Evolutionary conservation across 345 rosid genomes (phyloP).

Genomic region (Hibiscus tridactylites): DNA sequence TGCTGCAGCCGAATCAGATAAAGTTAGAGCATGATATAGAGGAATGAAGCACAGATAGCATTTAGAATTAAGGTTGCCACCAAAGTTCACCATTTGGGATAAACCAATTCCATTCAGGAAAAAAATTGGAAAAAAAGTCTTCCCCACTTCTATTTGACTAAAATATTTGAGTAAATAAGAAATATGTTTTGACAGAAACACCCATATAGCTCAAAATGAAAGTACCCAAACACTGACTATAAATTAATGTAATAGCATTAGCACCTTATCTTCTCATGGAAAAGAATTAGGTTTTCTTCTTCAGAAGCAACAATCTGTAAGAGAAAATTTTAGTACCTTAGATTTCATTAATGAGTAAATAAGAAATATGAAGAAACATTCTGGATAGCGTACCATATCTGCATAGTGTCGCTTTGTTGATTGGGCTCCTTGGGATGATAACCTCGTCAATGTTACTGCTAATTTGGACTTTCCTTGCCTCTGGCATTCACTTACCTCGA

Average conservation of each 20-base stretch:
- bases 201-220: constrained; percentile 8
- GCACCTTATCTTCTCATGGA: constrained; percentile 93
- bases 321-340: constrained; percentile 19
- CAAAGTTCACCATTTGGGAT: constrained; percentile 8
- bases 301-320: constrained; percentile 82
- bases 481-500: constrained; percentile 52
- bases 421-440: constrained; percentile 51
- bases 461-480: constrained; percentile 55
- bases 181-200: constrained; percentile 1
- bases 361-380: constrained; percentile 2
- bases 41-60: constrained; percentile 9
- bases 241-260: constrained; percentile 7
- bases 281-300: constrained; percentile 77
- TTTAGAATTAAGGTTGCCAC: constrained; percentile 18
- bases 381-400: constrained; percentile 55
- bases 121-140: background rate
- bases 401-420: constrained; percentile 78
- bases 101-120: background rate
- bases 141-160: background rate
- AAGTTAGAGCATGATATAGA: constrained; percentile 21
- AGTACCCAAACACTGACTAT: background rate
- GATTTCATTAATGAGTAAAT: constrained; percentile 1
- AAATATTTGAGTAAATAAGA: background rate
- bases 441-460: constrained; percentile 59
- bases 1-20: constrained; percentile 36